Percentiles rank a stretch among this genome's conserved stretches.
These are phyloP conservation scores for Pisolithus sp. DNA, from an alignment of 768 basidiomycete genomes.

Conservation along the genomic window DNA sequence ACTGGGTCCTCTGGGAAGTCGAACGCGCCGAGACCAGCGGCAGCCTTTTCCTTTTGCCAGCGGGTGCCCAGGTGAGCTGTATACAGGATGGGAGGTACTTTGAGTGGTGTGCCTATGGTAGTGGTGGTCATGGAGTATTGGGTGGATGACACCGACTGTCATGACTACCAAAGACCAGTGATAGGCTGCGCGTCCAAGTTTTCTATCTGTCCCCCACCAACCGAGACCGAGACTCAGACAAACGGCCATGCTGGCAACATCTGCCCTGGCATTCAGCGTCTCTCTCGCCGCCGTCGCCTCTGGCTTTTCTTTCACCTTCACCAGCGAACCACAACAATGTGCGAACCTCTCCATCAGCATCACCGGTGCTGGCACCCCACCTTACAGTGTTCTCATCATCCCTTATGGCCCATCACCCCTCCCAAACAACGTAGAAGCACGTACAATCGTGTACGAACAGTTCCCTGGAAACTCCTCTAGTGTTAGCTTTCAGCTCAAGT, in stretches of 20 bases:
- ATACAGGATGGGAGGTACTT: conserved; percentile 68
- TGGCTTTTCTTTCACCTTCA: conserved; percentile 39
- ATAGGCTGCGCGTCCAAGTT: no score
- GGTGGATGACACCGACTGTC: neutral
- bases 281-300: conserved; percentile 23
- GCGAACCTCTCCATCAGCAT: conserved; percentile 53
- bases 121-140: conserved; percentile 19
- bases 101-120: conserved; percentile 49
- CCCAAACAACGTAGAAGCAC: conserved; percentile 54
- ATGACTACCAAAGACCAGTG: neutral
- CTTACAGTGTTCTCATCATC: conserved; percentile 61
- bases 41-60: conserved; percentile 84
- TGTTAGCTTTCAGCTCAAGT: conserved; percentile 52
- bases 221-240: neutral
- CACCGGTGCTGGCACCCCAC: conserved; percentile 55
- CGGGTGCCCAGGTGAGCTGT: conserved; percentile 67
- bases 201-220: neutral
- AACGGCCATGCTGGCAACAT: conserved; percentile 6
- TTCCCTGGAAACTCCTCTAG: conserved; percentile 39
- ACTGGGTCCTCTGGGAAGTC: conserved; percentile 83
- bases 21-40: conserved; percentile 67
- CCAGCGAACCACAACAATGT: conserved; percentile 56
- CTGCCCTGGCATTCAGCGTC: neutral
- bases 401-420: conserved; percentile 63
- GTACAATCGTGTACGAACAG: conserved; percentile 49